These are phyloP conservation scores for Vinca major DNA, from an alignment of 305 asterid genomes.

Conservation along the genomic window DNA sequence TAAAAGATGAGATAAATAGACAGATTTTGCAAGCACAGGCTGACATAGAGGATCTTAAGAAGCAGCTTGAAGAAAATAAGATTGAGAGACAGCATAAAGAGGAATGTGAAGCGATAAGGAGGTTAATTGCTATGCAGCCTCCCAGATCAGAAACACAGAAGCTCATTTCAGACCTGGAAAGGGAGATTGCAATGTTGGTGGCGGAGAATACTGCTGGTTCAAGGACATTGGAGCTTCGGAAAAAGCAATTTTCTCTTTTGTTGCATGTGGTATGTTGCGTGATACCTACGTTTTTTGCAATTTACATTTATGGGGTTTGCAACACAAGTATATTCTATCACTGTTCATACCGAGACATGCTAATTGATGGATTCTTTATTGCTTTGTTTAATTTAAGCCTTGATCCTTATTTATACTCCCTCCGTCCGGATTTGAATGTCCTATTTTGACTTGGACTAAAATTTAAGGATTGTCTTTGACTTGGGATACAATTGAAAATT, in stretches of 20 bases:
- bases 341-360: neutral
- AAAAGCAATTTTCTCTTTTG: slow-evolving; percentile 37
- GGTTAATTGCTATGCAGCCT: slow-evolving; percentile 71
- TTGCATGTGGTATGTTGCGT: slow-evolving; percentile 69
- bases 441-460: too few species aligned
- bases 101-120: slow-evolving; percentile 89
- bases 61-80: too few species aligned
- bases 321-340: neutral
- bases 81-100: slow-evolving; percentile 48
- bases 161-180: slow-evolving; percentile 60
- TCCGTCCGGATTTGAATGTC: too few species aligned
- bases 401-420: too few species aligned
- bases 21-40: slow-evolving; percentile 67
- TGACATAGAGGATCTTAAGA: slow-evolving; percentile 71
- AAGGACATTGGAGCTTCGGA: too few species aligned
- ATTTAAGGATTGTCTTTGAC: too few species aligned
- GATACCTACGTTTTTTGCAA: neutral
- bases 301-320: neutral
- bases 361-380: neutral
- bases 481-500: too few species aligned
- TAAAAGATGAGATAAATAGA: slow-evolving; percentile 60
- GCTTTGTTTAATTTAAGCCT: too few species aligned
- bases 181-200: slow-evolving; percentile 67
- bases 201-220: slow-evolving; percentile 67
- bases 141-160: slow-evolving; percentile 77